Percentiles rank a stretch among this genome's conserved stretches.
phyloP scores from a whole-genome alignment of 2,329 filamentous ascomycete species.

The Thielaviopsis cerberus region DNA sequence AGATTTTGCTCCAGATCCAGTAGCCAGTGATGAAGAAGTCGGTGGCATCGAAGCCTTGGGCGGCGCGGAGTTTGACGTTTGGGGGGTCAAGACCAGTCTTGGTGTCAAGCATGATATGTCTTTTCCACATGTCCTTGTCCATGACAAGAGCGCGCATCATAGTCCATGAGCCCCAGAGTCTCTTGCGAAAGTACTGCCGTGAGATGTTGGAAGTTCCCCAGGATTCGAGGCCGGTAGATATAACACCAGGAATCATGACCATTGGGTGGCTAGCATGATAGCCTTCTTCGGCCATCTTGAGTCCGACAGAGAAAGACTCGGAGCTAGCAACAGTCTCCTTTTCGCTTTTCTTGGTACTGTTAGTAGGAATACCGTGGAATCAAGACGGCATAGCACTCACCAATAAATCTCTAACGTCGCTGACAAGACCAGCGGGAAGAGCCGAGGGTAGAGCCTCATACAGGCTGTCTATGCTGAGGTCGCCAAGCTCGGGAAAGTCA shows the following conservation, averaged over 20 bases:
- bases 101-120: conserved; percentile 91
- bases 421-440: conserved; percentile 56
- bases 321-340: conserved; percentile 68
- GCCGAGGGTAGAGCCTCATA: conserved; percentile 68
- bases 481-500: conserved; percentile 50
- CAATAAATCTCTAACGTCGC: conserved; percentile 70
- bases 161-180: conserved; percentile 93
- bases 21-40: conserved; percentile 87
- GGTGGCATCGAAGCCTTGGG: conserved; percentile 91
- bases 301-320: conserved; percentile 80
- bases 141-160: conserved; percentile 94
- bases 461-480: conserved; percentile 67
- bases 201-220: conserved; percentile 83
- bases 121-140: conserved; percentile 89
- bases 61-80: conserved; percentile 72
- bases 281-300: conserved; percentile 66
- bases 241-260: conserved; percentile 94
- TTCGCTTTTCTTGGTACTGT: conserved; percentile 48
- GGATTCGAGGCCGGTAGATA: conserved; percentile 88
- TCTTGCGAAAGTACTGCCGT: conserved; percentile 78
- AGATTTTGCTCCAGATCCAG: conserved; percentile 98
- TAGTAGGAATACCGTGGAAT: neutral
- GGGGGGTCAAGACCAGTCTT: conserved; percentile 79
- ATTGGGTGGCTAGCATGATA: conserved; percentile 69
- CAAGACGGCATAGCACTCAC: conserved; percentile 28